Conservation (phyloP, 192 early-diverging fungal genomes). For the Podila epicladia region DNA sequence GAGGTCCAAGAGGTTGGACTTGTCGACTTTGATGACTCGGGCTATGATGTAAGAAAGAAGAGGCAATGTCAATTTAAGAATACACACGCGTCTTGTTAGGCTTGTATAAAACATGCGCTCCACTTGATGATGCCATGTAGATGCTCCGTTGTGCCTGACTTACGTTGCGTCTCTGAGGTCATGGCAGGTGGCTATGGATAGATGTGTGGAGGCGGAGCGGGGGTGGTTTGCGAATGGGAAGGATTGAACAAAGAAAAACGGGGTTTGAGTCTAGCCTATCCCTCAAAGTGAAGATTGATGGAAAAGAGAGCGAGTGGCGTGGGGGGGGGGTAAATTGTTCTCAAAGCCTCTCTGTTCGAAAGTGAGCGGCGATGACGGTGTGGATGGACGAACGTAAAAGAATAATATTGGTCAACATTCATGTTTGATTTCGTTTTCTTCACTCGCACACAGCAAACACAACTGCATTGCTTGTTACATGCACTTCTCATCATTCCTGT, state of each 20-base stretch:
- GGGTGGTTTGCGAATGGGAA: neutral
- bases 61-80: neutral
- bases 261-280: too few species aligned
- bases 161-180: constrained; percentile 25
- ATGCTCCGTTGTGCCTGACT: neutral
- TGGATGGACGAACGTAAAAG: too few species aligned
- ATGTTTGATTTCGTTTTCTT: too few species aligned
- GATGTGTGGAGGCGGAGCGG: neutral
- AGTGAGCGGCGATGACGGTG: too few species aligned
- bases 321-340: too few species aligned
- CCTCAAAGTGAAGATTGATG: too few species aligned
- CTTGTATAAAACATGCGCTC: neutral
- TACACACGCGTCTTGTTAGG: neutral
- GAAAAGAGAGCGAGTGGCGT: too few species aligned
- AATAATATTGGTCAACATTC: too few species aligned
- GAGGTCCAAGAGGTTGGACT: constrained; percentile 57
- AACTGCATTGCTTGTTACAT: too few species aligned
- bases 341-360: too few species aligned
- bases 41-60: constrained; percentile 5
- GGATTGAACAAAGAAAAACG: neutral
- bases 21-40: constrained; percentile 51
- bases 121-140: neutral
- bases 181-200: neutral
- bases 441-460: too few species aligned
- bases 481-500: too few species aligned